A percentile compares a stretch with the other conserved stretches of the same genome.
Conservation (phyloP, 495 filamentous ascomycete species). For the Tetracladium setigerum region DNA sequence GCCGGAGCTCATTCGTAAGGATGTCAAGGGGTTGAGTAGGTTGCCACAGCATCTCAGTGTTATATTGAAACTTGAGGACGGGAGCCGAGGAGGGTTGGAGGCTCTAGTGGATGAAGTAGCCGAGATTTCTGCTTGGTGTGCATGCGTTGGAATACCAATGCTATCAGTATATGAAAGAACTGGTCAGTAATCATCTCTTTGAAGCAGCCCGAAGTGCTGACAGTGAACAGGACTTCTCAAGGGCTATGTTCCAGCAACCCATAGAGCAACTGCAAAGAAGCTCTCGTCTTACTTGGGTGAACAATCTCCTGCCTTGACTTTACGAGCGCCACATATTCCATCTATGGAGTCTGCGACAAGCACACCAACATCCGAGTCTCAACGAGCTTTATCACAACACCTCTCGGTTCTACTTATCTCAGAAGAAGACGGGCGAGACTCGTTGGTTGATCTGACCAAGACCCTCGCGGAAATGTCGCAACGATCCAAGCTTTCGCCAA, state of each 20-base stretch:
- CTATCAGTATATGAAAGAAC: constrained; percentile 88
- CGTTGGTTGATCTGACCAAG: constrained; percentile 90
- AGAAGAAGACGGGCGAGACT: constrained; percentile 81
- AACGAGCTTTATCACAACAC: constrained; percentile 28
- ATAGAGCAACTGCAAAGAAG: constrained; percentile 63
- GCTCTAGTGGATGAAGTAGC: constrained; percentile 81
- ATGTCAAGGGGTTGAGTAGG: constrained; percentile 66
- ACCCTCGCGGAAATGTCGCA: constrained; percentile 93
- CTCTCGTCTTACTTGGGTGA: constrained; percentile 79
- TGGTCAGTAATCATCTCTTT: constrained; percentile 42
- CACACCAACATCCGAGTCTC: constrained; percentile 12
- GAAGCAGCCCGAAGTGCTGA: constrained; percentile 2
- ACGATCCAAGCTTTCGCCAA: constrained; percentile 65
- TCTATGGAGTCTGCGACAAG: constrained; percentile 38
- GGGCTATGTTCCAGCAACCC: constrained; percentile 68
- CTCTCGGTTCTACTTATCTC: constrained; percentile 83
- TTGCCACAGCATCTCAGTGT: constrained; percentile 84
- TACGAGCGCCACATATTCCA: constrained; percentile 69
- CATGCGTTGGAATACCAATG: constrained; percentile 74
- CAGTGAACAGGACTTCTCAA: constrained; percentile 66
- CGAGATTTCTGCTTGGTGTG: constrained; percentile 86
- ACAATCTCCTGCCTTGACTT: constrained; percentile 55
- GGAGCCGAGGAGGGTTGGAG: constrained; percentile 61
- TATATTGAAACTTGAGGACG: constrained; percentile 67
- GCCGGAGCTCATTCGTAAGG: constrained; percentile 80